These are phyloP conservation scores for Hypomyces rosellus DNA, from an alignment of 2,329 filamentous ascomycete genomes.

Conservation along the genomic window DNA sequence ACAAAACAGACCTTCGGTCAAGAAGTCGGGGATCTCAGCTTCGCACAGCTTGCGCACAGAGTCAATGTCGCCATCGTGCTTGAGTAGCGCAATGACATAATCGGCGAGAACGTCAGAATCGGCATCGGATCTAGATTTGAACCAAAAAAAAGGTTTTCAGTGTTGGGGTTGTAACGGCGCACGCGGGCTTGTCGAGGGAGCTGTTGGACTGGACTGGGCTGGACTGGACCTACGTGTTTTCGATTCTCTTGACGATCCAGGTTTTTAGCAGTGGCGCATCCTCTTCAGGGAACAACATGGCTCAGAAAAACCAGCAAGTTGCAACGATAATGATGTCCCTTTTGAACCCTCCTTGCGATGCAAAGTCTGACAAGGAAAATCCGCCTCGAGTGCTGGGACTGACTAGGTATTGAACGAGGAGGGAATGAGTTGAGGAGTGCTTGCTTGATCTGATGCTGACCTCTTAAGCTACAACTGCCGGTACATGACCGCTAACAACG, in stretches of 20 bases:
- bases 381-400: too few relatives aligned
- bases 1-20: conserved; percentile 51
- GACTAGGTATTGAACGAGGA: too few relatives aligned
- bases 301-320: conserved; percentile 10
- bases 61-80: conserved; percentile 60
- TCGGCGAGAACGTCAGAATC: conserved; percentile 78
- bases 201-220: background rate
- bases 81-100: conserved; percentile 72
- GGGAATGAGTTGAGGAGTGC: too few relatives aligned
- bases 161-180: background rate
- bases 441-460: too few relatives aligned
- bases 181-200: background rate
- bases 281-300: conserved; percentile 57
- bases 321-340: background rate
- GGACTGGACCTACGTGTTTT: conserved; percentile 57
- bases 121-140: conserved; percentile 58
- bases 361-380: background rate
- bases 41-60: conserved; percentile 62
- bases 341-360: background rate
- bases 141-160: conserved; percentile 8
- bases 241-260: conserved; percentile 72
- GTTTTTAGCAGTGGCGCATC: conserved; percentile 60
- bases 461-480: too few relatives aligned
- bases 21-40: conserved; percentile 67
- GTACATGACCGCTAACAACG: too few relatives aligned